These are phyloP conservation scores for Rubia tinctorum DNA, from an alignment of 305 asterid genomes.

Conservation along the genomic window DNA sequence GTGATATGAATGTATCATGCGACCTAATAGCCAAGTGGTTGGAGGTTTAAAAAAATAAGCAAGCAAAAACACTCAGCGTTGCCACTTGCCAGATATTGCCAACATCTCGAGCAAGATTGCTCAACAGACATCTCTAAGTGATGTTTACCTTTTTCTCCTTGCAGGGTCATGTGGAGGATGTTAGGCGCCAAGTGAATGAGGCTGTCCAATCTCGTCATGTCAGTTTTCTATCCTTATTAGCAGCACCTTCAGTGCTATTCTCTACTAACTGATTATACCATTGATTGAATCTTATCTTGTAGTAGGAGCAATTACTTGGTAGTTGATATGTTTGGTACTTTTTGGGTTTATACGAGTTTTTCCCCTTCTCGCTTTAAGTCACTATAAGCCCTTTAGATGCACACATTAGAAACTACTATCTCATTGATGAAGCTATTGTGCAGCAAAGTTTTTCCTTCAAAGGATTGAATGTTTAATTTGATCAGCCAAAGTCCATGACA, in stretches of 20 bases:
- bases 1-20: neutral
- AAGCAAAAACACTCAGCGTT: neutral
- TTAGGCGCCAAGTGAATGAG: slow-evolving; percentile 87
- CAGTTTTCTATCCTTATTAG: slow-evolving; percentile 30
- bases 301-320: neutral
- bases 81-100: neutral
- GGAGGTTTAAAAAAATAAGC: neutral
- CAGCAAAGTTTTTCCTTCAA: too few relatives aligned
- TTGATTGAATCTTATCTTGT: neutral
- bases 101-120: neutral
- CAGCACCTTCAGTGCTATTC: slow-evolving; percentile 7
- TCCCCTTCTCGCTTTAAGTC: neutral
- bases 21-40: neutral
- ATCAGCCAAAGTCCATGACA: neutral
- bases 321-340: neutral
- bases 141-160: slow-evolving; percentile 19
- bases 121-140: neutral
- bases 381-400: neutral
- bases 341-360: neutral
- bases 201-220: slow-evolving; percentile 92
- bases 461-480: neutral
- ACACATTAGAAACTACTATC: too few relatives aligned
- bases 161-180: slow-evolving; percentile 92
- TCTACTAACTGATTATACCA: slow-evolving; percentile 3
- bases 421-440: too few relatives aligned